Evolutionary conservation across 2,329 filamentous ascomycete genomes (phyloP).

Genomic region (Neobulgaria alba): DNA sequence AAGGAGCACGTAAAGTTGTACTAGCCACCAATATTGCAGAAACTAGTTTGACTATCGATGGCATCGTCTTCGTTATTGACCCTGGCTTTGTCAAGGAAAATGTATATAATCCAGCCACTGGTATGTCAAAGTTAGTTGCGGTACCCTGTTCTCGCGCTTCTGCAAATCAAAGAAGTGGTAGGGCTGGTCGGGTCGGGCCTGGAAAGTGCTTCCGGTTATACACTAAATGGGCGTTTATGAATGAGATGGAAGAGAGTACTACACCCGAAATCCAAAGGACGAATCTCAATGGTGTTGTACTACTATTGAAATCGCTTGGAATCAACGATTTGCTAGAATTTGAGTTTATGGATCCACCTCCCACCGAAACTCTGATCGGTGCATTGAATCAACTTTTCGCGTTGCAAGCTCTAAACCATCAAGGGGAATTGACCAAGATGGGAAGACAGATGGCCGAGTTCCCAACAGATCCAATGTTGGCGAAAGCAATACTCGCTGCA

Average conservation of each 20-base stretch:
- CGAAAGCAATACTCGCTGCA: constrained; percentile 79
- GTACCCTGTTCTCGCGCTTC: constrained; percentile 87
- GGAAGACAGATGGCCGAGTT: constrained; percentile 95
- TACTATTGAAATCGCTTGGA: constrained; percentile 80
- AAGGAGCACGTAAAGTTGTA: constrained; percentile 80
- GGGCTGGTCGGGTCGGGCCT: constrained; percentile 83
- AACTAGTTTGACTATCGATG: constrained; percentile 90
- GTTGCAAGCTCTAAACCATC: constrained; percentile 79
- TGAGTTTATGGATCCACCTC: constrained; percentile 91
- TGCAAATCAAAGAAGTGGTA: constrained; percentile 85
- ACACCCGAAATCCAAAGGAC: constrained; percentile 90
- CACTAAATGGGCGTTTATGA: constrained; percentile 88
- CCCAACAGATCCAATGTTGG: constrained; percentile 84
- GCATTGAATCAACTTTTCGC: constrained; percentile 88
- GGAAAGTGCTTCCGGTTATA: constrained; percentile 93
- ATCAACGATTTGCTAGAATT: constrained; percentile 92
- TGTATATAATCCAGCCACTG: constrained; percentile 80
- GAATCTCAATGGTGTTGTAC: constrained; percentile 74
- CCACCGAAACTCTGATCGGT: constrained; percentile 80
- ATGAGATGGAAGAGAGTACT: constrained; percentile 87
- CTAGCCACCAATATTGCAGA: constrained; percentile 96
- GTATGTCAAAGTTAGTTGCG: constrained; percentile 86
- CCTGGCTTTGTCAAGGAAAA: constrained; percentile 95
- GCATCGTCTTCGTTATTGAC: constrained; percentile 93
- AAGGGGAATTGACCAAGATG: constrained; percentile 80